phyloP scores from a whole-genome alignment of 148 eudicot genomes.

The Fagopyrum homotropicum region DNA sequence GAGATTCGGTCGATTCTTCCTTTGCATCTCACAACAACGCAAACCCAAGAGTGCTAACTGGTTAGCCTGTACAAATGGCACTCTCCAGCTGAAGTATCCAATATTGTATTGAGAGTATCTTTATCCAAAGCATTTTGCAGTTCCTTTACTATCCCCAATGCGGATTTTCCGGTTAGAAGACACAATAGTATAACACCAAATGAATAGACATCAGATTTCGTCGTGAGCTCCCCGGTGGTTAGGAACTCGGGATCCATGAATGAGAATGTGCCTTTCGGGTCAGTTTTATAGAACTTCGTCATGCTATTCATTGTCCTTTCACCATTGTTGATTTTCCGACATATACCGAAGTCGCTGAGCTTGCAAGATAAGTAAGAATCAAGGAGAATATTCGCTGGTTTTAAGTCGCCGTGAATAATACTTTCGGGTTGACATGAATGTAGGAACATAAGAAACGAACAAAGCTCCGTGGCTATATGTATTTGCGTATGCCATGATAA shows the following conservation, averaged over 20 bases:
- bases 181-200: constrained; percentile 68
- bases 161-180: constrained; percentile 63
- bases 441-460: constrained; percentile 69
- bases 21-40: constrained; percentile 53
- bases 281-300: constrained; percentile 28
- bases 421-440: constrained; percentile 55
- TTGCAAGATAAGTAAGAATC: constrained; percentile 56
- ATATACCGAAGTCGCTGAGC: constrained; percentile 70
- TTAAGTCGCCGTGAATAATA: constrained; percentile 64
- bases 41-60: constrained; percentile 71
- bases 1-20: constrained; percentile 58
- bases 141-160: constrained; percentile 55
- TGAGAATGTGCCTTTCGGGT: constrained; percentile 62
- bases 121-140: constrained; percentile 55
- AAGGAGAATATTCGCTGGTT: constrained; percentile 66
- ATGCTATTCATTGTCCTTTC: constrained; percentile 34
- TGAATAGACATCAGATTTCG: constrained; percentile 75
- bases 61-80: constrained; percentile 88
- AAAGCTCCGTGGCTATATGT: constrained; percentile 72
- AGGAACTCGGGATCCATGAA: constrained; percentile 81
- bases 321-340: constrained; percentile 31
- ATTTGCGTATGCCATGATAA: constrained; percentile 78
- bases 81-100: constrained; percentile 88
- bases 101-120: constrained; percentile 40
- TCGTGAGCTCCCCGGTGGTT: constrained; percentile 59